Percentiles rank a stretch among this genome's conserved stretches.
Evolutionary conservation across 169 alveolate genomes (phyloP).

Genomic region (Plasmodium reichenowi): DNA sequence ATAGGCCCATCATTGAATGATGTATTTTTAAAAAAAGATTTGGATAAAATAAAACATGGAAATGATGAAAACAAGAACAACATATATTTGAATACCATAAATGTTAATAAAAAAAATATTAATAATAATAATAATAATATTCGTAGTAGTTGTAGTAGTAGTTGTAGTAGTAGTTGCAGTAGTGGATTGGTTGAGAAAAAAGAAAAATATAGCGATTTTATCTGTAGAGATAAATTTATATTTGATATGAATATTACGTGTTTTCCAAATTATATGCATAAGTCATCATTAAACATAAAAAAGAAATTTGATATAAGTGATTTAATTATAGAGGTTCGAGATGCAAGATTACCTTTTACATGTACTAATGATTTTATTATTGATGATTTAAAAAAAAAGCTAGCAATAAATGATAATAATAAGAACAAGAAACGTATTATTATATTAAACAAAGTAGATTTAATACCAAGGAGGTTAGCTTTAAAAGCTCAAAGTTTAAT

Average conservation of each 20-base stretch:
- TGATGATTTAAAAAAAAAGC: conserved; percentile 14
- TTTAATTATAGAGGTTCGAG: conserved; percentile 77
- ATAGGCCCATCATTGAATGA: conserved; percentile 53
- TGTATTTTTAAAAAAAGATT: conserved; percentile 40
- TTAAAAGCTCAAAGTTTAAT: conserved; percentile 57
- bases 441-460: conserved; percentile 79
- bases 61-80: conserved; percentile 1
- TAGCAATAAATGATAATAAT: no score
- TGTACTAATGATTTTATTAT: conserved; percentile 74
- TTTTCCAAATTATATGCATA: conserved; percentile 75
- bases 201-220: conserved; percentile 30
- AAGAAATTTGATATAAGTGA: conserved; percentile 66
- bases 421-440: conserved; percentile 61
- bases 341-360: conserved; percentile 82
- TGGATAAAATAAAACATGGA: conserved; percentile 12
- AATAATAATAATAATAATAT: neutral
- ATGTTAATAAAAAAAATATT: neutral
- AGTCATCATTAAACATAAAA: conserved; percentile 61
- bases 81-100: conserved; percentile 6
- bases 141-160: neutral
- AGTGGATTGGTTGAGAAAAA: neutral
- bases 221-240: conserved; percentile 37
- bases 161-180: neutral
- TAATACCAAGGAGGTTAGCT: conserved; percentile 63
- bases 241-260: conserved; percentile 67